Base-by-base conservation (phyloP, 805 yeast species). In the Candida pini region DNA sequence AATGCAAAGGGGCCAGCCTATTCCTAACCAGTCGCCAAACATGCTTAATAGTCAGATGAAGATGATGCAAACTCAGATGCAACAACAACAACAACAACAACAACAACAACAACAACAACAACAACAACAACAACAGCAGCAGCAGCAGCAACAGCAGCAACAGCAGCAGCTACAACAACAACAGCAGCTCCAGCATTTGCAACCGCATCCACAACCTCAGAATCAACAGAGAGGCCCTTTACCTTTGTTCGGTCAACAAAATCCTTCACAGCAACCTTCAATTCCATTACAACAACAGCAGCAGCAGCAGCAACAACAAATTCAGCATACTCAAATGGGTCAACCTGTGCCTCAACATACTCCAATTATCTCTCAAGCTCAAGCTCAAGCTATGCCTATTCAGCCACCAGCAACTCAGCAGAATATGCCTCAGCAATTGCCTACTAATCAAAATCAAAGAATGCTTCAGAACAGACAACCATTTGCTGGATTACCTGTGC, bases 391-490 rank as follows among this genome's bases (percentile, higher is more conserved):
- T 19, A 43, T 28, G 20, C 45, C 31, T n/a, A 21, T 28, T 5
- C 44, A 38, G 26, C 43, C 22, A 10, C 53, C 45, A 21, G 43
- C 27, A 19, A 42, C 31, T 12, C 25, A 26, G 4, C 44, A 38
- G 30, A 41, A 25, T 9, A 43, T 30, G 20, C 42, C 47, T 6
- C 53, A 49, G 26, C 62, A 56, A 33, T 41, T 58, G 7, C 63
- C 63, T 3, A 58, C 63, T 3, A 58, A 56, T 32, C 62, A 56
- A 34, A 54, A 54, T 29, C 61, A 55, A 29, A 39, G 48, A 18
- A 18, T 40, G 30, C 40, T 41, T 6, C 51, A 46, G 17, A 30
- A 41, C 12, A 34, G 44, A 15, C 53, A 44, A 14, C 44, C 34
- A 17, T 40, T 43, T 33, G 41, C 40, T 12, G 36, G 38, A 13